Evolutionary conservation across 2,329 filamentous ascomycete genomes (phyloP).

Genomic region (Xylariales sp.): DNA sequence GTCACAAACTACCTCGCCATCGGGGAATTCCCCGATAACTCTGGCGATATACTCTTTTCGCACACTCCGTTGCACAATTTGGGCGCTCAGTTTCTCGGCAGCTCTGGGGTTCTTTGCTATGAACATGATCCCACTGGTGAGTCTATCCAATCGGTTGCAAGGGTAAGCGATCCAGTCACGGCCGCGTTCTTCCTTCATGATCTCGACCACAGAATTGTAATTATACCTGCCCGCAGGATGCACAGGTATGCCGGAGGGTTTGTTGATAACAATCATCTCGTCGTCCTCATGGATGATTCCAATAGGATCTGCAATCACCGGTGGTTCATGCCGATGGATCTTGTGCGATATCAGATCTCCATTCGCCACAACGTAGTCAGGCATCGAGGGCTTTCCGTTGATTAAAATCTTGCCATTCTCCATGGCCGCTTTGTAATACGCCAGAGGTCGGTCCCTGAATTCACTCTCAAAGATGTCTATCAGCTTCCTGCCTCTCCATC

Average conservation of each 20-base stretch:
- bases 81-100: conserved; percentile 69
- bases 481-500: conserved; percentile 79
- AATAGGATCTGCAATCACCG: conserved; percentile 77
- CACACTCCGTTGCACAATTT: conserved; percentile 77
- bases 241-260: conserved; percentile 90
- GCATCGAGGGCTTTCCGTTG: conserved; percentile 67
- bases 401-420: conserved; percentile 72
- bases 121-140: conserved; percentile 98
- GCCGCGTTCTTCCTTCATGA: conserved; percentile 74
- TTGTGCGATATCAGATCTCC: conserved; percentile 91
- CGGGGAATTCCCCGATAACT: conserved; percentile 86
- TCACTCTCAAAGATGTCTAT: conserved; percentile 88
- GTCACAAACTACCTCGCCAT: conserved; percentile 86
- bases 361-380: conserved; percentile 73
- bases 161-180: conserved; percentile 55
- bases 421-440: conserved; percentile 88
- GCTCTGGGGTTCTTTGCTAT: conserved; percentile 81
- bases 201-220: conserved; percentile 91
- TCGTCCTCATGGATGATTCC: conserved; percentile 86
- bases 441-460: conserved; percentile 80
- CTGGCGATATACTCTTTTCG: conserved; percentile 94
- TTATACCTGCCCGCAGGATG: conserved; percentile 94
- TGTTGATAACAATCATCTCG: conserved; percentile 93
- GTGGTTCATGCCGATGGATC: conserved; percentile 91
- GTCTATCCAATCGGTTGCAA: conserved; percentile 87